Percentiles rank a stretch among this genome's conserved stretches.
Conservation (phyloP, 108 stramenopile species). For the Cylindrotheca closterium region DNA sequence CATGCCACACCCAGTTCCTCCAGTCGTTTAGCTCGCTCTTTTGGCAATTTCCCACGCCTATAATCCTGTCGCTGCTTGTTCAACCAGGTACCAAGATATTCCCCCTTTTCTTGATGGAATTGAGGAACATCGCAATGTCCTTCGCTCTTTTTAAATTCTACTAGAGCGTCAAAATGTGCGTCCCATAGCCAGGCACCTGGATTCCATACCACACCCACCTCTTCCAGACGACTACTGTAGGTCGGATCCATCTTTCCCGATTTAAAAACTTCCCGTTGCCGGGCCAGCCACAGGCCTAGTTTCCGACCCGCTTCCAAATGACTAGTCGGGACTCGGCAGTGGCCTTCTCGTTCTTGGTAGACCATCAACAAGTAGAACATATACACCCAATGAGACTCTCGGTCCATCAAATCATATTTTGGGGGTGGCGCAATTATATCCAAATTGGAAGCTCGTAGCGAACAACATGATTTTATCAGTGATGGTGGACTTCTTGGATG, state of each 20-base stretch:
- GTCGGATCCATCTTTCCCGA: neutral
- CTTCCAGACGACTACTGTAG: neutral
- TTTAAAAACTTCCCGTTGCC: neutral
- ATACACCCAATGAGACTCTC: constrained; percentile 3
- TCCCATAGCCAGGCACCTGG: neutral
- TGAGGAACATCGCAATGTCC: constrained; percentile 10
- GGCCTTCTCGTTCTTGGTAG: neutral
- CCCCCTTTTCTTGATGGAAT: neutral
- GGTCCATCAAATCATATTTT: too few relatives aligned
- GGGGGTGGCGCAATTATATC: too few relatives aligned
- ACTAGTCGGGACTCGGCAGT: neutral
- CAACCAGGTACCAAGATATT: constrained; percentile 2
- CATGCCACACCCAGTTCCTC: constrained; percentile 8
- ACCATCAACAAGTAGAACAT: neutral
- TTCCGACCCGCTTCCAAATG: neutral
- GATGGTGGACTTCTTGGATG: too few relatives aligned
- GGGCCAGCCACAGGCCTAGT: neutral
- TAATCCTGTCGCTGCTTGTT: constrained; percentile 2
- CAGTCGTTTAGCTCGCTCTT: neutral
- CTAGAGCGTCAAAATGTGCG: neutral
- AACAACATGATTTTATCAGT: too few relatives aligned
- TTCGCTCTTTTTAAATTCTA: neutral
- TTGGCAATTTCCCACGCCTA: neutral
- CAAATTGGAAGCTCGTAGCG: too few relatives aligned
- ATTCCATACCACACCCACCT: neutral